These are phyloP conservation scores for Anthracocystis walkeri DNA, from an alignment of 1,284 basidiomycete species.

Conservation along the genomic window DNA sequence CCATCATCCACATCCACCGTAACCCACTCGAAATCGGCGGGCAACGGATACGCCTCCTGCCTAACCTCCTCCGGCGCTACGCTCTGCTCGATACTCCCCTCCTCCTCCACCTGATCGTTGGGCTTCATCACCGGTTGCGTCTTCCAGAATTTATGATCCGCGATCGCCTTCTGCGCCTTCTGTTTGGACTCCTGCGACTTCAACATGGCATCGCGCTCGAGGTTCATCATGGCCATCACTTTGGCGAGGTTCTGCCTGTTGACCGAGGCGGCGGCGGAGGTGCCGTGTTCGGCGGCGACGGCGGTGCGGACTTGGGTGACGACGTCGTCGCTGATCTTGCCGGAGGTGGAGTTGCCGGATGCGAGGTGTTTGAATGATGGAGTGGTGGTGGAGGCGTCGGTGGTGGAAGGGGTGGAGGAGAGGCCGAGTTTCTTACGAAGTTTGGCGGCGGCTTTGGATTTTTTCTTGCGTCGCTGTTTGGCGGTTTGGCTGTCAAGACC, in stretches of 20 bases:
- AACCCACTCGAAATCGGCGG: constrained; percentile 93
- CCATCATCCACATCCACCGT: constrained; percentile 83
- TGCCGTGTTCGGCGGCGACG: constrained; percentile 52
- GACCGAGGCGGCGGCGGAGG: constrained; percentile 49
- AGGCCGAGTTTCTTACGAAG: constrained; percentile 60
- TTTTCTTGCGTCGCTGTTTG: constrained; percentile 62
- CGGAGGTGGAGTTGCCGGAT: constrained; percentile 22
- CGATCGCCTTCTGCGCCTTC: constrained; percentile 54
- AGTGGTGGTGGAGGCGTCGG: constrained; percentile 7
- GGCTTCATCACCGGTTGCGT: constrained; percentile 84
- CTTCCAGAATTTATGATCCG: constrained; percentile 69
- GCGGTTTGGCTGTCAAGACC: constrained; percentile 26
- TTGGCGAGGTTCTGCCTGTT: constrained; percentile 56
- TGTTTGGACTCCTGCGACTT: constrained; percentile 58
- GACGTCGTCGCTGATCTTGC: constrained; percentile 55
- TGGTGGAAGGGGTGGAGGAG: neutral
- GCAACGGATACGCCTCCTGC: constrained; percentile 87
- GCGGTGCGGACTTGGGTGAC: constrained; percentile 51
- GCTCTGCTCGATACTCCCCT: constrained; percentile 89
- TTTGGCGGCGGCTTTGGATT: constrained; percentile 59
- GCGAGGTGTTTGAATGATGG: constrained; percentile 25
- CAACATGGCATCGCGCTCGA: constrained; percentile 56
- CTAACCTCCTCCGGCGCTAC: constrained; percentile 82
- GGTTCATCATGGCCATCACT: constrained; percentile 59
- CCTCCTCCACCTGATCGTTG: constrained; percentile 72